Evolutionary conservation across 805 yeast species (phyloP), one percentile per base, ranked within the genome.

Genomic region (Yarrowia sp.): DNA sequence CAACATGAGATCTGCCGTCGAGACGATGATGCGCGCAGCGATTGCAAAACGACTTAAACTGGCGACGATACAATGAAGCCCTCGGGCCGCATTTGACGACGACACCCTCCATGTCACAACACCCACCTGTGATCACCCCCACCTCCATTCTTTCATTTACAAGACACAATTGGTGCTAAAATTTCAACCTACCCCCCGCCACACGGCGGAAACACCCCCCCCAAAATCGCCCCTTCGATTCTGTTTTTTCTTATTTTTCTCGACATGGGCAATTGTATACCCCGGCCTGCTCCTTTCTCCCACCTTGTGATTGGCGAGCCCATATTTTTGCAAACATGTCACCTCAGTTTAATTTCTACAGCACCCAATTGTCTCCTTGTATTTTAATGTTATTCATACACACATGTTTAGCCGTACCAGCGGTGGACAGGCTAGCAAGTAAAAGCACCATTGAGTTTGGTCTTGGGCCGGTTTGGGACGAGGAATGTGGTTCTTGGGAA

Each of bases 371-470:
- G 58, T 49, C 19, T 3, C 22, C 21, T 51, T 51, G 58, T 51
- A 51, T 51, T 51, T 21, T 51, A 51, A 54, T 54, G 36, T 54
- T 54, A 54, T 54, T 54, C 61, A 26, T 19, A 38, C 46, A 17
- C 44, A 14, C 33, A 52, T 49, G 40, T 21, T 21, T 19, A 49
- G 56, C 56, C 56, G 56, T 49, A 32, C 35, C 16, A 7, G 5
- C 16, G 9, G n/a, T 8, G n/a, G 30, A 4, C 19, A 17, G 22
- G 41, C 41, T 21, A n/a, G 30, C 30, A 36, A 36, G 44, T 21
- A 16, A 16, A 43, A n/a, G 49, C n/a, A 26, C 19, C 7, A 24
- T 21, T 22, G 48, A 19, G 32, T 43, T 43, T 43, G 32, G 10
- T 8, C 12, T 5, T 11, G n/a, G 30, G 6, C 36, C 52, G n/a